These are phyloP conservation scores for Wickerhamomyces pijperi DNA, from an alignment of 805 yeast genomes.

Conservation along the genomic window DNA sequence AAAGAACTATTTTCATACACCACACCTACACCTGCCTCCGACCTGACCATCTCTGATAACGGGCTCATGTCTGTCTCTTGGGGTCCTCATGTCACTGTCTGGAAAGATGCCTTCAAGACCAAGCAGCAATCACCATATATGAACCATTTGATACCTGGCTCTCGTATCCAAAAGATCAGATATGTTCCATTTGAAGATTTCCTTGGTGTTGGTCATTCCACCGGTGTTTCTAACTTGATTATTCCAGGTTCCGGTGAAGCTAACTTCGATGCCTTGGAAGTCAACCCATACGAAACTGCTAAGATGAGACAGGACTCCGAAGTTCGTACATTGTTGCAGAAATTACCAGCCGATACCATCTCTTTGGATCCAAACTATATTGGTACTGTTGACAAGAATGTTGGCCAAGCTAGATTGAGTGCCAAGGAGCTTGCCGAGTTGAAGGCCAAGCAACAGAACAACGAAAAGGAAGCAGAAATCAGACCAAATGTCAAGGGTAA, in stretches of 20 bases:
- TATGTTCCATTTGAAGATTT: slow-evolving; percentile 95
- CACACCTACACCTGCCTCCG: slow-evolving; percentile 78
- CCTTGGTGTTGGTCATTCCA: slow-evolving; percentile 76
- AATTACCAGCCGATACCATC: slow-evolving; percentile 86
- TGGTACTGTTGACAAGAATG: slow-evolving; percentile 72
- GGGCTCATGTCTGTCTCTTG: slow-evolving; percentile 85
- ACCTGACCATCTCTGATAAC: slow-evolving; percentile 73
- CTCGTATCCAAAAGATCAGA: slow-evolving; percentile 51
- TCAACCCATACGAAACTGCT: slow-evolving; percentile 84
- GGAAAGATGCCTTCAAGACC: slow-evolving; percentile 74
- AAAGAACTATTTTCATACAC: slow-evolving; percentile 52
- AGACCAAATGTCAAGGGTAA: slow-evolving; percentile 66
- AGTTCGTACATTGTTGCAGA: slow-evolving; percentile 75
- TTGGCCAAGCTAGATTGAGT: slow-evolving; percentile 50
- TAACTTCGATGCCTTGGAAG: slow-evolving; percentile 86
- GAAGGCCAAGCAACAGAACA: slow-evolving; percentile 24
- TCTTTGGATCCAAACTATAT: slow-evolving; percentile 79
- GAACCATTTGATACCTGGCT: slow-evolving; percentile 79
- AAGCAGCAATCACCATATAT: slow-evolving; percentile 82
- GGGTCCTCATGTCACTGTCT: slow-evolving; percentile 90
- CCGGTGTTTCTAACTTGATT: slow-evolving; percentile 73
- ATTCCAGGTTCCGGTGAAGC: slow-evolving; percentile 98
- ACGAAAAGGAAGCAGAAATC: slow-evolving; percentile 29
- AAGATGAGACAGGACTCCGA: slow-evolving; percentile 91
- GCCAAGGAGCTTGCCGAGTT: slow-evolving; percentile 44